Evolutionary conservation across 2,329 filamentous ascomycete species (phyloP), one percentile per base, ranked within the genome.

Genomic region (Cytospora mali): DNA sequence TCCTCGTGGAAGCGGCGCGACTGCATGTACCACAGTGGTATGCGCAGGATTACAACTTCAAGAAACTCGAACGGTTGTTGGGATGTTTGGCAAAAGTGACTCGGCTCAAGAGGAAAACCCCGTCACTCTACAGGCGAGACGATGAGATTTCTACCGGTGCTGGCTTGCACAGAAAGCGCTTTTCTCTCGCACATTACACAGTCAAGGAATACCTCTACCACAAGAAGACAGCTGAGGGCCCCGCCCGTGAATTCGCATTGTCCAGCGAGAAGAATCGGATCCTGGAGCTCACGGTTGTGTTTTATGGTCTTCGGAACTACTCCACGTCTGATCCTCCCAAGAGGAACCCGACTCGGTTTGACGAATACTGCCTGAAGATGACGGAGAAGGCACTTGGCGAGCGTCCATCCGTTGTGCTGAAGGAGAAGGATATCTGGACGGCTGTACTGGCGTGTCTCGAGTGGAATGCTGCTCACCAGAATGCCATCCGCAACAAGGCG

Each of bases 141-240:
- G 14, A 25, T 6, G 3, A 6, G 4, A 4, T 2, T 4, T 6
- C 13, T 16, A 49, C 5, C 48, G 31, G 16, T 7, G 16, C 14
- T 18, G 4, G 35, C 3, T 39, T 39, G 35, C 35, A 18, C 35
- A 39, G n/a, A 4, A 27, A 9, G 23, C 33, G 48, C 1, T 56
- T 62, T 18, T 58, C 35, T 1, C 55, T 62, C 27, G 61, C 61
- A 5, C 61, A 62, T 31, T 62, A 62, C 50, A 62, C 61, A 1
- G 61, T 62, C 50, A 62, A 58, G 50, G 61, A 62, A 28, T 62
- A 54, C 18, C 55, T 62, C 3, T 62, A 58, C 11, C 42, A 28
- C 28, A 7, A 48, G 5, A 9, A 1, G 4, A 57, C 61, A 10
- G 33, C 35, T 1, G 0, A 25, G 11, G 39, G 39, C 0, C 2